Evolutionary conservation across 2,329 filamentous ascomycete genomes (phyloP), one percentile per base, ranked within the genome.

Genomic region (Sporothrix curviconia): DNA sequence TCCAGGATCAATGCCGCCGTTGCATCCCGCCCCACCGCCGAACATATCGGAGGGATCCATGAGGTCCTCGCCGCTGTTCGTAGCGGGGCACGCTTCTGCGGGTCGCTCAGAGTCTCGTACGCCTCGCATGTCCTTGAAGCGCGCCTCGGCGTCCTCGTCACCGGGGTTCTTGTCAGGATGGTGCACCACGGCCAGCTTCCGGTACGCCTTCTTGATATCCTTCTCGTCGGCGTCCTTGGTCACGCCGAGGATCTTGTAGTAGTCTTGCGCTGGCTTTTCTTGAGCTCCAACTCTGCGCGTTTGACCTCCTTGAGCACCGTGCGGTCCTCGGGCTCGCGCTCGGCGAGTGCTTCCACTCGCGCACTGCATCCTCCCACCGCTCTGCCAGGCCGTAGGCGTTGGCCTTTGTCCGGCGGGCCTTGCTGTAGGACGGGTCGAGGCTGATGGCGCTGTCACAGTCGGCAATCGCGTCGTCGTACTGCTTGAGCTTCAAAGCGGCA

Each of bases 121-220:
- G 92, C 92, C 77, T 99, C 94, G 66, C 91, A 96, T 89, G 70
- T 99, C 94, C 82, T 99, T 97, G 82, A 99, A 99, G 68, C 89
- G 86, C 65, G 90, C 87, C 67, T 91, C 92, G 61, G 94, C 94
- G 53, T 84, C 79, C 59, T 85, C 81, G 66, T 96, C 89, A 61
- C 87, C 89, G 1, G 87, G 90, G 74, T 97, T 99, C 83, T 99
- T 99, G 76, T 99, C 94, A 2, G 94, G 94, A 72, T 99, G 94
- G 70, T 96, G 89, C 63, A 92, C 79, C 65, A 99, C 92, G 57
- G 94, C 94, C 68, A 96, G 81, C 74, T 94, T 96, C 64, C 92
- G 85, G 77, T 99, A 99, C 1, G 92, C 94, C 76, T 92, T 92
- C 81, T 97, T 99, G 77, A 99, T 94, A 56, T 94, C 84, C 58